Conservation (phyloP, 2,329 filamentous ascomycete genomes). For the Alternaria novae-zelandiae region DNA sequence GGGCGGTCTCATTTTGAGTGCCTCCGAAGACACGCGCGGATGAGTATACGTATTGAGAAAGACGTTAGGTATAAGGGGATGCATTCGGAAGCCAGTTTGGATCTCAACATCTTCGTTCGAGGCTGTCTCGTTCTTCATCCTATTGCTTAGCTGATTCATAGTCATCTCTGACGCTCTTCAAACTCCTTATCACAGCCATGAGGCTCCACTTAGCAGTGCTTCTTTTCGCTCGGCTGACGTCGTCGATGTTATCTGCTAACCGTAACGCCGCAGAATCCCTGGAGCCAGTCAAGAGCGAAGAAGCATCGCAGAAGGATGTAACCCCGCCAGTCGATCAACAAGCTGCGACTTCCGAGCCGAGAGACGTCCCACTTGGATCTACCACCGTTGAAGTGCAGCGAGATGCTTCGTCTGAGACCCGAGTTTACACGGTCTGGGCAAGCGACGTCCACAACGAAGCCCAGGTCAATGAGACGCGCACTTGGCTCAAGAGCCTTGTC, state of each 20-base stretch:
- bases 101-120: background rate
- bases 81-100: background rate
- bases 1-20: background rate
- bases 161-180: background rate
- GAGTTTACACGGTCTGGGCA: background rate
- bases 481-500: background rate
- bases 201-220: background rate
- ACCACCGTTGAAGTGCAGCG: background rate
- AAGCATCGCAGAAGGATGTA: background rate
- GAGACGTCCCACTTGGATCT: background rate
- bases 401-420: background rate
- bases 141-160: background rate
- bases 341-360: accelerated
- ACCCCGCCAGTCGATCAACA: background rate
- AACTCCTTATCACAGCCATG: background rate
- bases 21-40: background rate
- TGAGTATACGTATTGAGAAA: background rate
- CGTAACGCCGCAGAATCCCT: background rate
- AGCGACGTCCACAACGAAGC: background rate
- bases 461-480: background rate
- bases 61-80: background rate
- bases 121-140: background rate
- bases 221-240: background rate
- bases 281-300: background rate
- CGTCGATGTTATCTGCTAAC: background rate